Evolutionary conservation across 192 early-diverging fungal genomes (phyloP).

Genomic region (Backusella circina): DNA sequence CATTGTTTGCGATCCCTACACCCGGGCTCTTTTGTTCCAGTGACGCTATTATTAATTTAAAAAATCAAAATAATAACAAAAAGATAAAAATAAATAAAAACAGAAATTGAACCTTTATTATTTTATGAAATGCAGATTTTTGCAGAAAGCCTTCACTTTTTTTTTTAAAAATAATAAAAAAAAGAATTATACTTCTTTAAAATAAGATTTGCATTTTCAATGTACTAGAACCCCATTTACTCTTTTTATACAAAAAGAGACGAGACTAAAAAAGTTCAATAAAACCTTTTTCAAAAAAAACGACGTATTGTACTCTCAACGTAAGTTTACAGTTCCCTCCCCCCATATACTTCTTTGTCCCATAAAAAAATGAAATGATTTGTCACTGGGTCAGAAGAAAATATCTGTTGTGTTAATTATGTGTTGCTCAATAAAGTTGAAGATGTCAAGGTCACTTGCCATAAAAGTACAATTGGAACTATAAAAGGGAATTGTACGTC

Average conservation of each 20-base stretch:
- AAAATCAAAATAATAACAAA: background rate
- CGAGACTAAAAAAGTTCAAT: background rate
- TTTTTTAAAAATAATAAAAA: too few relatives aligned
- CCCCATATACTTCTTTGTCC: background rate
- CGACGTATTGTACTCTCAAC: background rate
- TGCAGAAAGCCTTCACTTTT: background rate
- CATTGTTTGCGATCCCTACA: slow-evolving; percentile 1
- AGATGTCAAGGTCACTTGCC: slow-evolving; percentile 1
- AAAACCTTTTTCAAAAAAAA: background rate
- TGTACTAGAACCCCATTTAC: background rate
- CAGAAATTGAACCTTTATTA: background rate
- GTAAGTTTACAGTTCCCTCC: background rate
- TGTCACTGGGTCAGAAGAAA: slow-evolving; percentile 6
- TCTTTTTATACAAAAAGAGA: background rate
- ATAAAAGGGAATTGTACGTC: background rate
- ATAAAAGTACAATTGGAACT: background rate
- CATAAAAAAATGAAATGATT: background rate
- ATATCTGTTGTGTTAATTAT: slow-evolving; percentile 7
- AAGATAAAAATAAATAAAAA: background rate
- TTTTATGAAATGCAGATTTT: background rate
- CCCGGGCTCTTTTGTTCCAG: background rate
- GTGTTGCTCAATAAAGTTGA: background rate
- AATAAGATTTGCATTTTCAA: background rate
- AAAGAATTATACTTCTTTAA: background rate
- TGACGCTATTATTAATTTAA: slow-evolving; percentile 1